Base-by-base conservation (phyloP, 2,329 filamentous ascomycete species). In the Diaporthe ilicicola region DNA sequence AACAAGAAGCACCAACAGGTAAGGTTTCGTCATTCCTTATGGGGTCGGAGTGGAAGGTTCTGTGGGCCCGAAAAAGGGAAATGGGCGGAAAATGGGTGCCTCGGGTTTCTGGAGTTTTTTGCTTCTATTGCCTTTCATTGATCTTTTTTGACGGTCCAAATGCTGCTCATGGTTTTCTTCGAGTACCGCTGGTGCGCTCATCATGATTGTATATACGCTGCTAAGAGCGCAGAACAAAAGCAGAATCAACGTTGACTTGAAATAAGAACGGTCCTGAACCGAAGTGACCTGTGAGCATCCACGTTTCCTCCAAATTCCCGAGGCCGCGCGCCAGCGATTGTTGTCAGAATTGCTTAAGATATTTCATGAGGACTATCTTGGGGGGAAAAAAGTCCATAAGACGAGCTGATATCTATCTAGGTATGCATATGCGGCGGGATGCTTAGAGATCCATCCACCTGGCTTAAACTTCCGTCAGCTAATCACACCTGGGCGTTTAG, bases 291-390 rank as follows among this genome's bases (percentile, higher is more conserved):
- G 22, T 59, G 37, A 59, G 15, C 55, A 7, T 42, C 2, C 19
- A 24, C 8, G 15, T 15, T 3, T 37, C 22, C 15, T 4, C 10
- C n/a, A 44, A n/a, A 29, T 8, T 15, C 9, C 29, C 10, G 24
- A 13, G 24, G 8, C 37, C 22, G 22, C 4, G 27, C 29, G n/a
- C 27, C 51, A 54, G 29, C 27, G 10, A 8, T 3, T n/a, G 1
- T 50, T 24, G 22, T 24, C 22, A 24, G n/a, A n/a, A 8, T 9
- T 24, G 46, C 46, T 13, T 7, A 97, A 98, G 79, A 92, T 97
- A 80, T 99, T 98, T 84, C 98, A 98, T 79, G 95, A 98, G 83
- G 91, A 98, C 68, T 99, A 98, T 79, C 85, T 99, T 53, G 94
- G 95, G 74, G 99, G 99, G 85, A 99, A 99, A 84, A 97, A n/a